Conservation (phyloP, 768 basidiomycete species). For the Suillus variegatus region DNA sequence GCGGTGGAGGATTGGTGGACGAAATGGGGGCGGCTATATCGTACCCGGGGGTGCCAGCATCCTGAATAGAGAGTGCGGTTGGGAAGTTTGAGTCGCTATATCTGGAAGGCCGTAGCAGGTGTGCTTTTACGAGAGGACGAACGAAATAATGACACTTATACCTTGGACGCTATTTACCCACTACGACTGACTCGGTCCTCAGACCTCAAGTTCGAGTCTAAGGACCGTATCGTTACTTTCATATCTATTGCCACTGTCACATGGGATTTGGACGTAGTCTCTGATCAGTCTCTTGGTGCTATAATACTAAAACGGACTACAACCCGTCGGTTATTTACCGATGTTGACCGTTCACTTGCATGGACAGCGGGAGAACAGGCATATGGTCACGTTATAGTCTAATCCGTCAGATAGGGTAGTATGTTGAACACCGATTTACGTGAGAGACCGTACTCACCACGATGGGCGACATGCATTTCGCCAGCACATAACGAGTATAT, state of each 20-base stretch:
- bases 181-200: background rate
- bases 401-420: background rate
- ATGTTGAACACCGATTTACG: background rate
- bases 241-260: background rate
- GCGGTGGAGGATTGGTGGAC: constrained; percentile 66
- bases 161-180: background rate
- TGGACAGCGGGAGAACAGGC: background rate
- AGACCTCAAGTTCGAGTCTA: background rate
- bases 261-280: background rate
- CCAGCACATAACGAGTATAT: background rate
- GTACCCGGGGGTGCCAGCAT: background rate
- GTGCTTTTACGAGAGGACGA: background rate
- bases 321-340: background rate
- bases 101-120: constrained; percentile 7
- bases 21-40: constrained; percentile 42
- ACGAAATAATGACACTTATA: background rate
- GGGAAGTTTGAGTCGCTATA: constrained; percentile 6
- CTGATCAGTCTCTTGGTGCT: background rate
- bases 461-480: background rate
- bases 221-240: background rate
- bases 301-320: background rate
- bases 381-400: background rate
- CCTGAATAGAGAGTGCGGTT: background rate
- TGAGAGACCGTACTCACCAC: background rate
- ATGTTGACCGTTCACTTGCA: background rate